Evolutionary conservation across 352 stramenopile genomes (phyloP).

Genomic region (Pythium scleroteichum): DNA sequence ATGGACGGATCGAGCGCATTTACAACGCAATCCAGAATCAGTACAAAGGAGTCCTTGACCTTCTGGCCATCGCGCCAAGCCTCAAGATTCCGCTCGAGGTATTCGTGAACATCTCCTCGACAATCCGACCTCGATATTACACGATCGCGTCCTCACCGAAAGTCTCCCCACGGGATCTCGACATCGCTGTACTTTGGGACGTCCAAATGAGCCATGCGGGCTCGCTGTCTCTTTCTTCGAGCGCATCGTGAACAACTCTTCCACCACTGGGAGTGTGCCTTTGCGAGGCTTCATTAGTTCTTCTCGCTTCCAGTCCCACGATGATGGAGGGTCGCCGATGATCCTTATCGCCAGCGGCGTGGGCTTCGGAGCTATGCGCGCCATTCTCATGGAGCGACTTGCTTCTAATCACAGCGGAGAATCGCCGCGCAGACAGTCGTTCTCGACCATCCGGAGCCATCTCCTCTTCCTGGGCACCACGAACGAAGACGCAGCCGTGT

Average conservation of each 20-base stretch:
- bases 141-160: conserved; percentile 91
- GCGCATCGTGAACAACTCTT: conserved; percentile 7
- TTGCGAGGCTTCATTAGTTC: conserved; percentile 85
- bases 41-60: conserved; percentile 72
- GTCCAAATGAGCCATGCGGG: conserved; percentile 34
- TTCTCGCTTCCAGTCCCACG: conserved; percentile 80
- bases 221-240: conserved; percentile 32
- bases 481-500: conserved; percentile 35
- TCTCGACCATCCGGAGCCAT: conserved; percentile 17
- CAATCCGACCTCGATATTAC: conserved; percentile 91
- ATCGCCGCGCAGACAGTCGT: conserved; percentile 5
- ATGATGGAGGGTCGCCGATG: conserved; percentile 74
- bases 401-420: too few relatives aligned
- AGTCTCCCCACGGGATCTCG: conserved; percentile 67
- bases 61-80: conserved; percentile 72
- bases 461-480: conserved; percentile 36
- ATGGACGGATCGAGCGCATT: conserved; percentile 87
- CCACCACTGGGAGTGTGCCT: conserved; percentile 35
- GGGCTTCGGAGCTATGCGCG: conserved; percentile 86
- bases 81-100: conserved; percentile 59
- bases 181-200: conserved; percentile 90
- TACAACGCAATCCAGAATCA: conserved; percentile 69
- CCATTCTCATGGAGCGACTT: conserved; percentile 36
- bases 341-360: conserved; percentile 92
- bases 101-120: conserved; percentile 80